phyloP scores from a whole-genome alignment of 2,329 filamentous ascomycete genomes.

The Penicillium sp. region DNA sequence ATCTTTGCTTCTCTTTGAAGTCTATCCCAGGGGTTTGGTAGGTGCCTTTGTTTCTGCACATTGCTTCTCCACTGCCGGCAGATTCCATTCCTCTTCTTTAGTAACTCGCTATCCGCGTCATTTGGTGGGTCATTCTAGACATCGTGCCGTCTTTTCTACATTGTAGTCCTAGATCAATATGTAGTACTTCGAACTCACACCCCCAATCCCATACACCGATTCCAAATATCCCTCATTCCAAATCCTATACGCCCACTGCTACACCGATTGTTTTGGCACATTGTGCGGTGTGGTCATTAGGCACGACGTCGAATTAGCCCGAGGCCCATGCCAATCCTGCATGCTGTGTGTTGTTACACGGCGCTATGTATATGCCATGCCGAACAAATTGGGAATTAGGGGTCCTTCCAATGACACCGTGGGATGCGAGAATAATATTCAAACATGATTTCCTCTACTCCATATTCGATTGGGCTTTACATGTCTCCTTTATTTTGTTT shows the following conservation, averaged over 20 bases:
- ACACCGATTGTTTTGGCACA: conserved; percentile 1
- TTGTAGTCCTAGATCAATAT: neutral
- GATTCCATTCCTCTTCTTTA: neutral
- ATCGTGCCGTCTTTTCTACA: too few relatives aligned
- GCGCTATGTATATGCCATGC: conserved; percentile 10
- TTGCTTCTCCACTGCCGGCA: neutral
- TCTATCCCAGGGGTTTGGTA: neutral
- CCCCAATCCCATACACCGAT: neutral
- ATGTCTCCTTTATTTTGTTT: too few relatives aligned
- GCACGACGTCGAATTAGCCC: conserved; percentile 2
- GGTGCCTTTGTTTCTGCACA: neutral
- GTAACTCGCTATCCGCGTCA: too few relatives aligned
- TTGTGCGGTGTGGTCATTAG: conserved; percentile 1
- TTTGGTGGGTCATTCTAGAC: too few relatives aligned
- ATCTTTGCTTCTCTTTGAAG: neutral
- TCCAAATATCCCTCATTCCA: neutral
- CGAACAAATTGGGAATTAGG: conserved; percentile 1
- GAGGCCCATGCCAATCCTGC: conserved; percentile 1
- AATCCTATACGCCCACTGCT: conserved; percentile 1
- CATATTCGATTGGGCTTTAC: too few relatives aligned
- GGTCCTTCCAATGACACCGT: neutral
- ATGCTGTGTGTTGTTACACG: conserved; percentile 3
- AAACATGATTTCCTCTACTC: neutral
- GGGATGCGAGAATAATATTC: neutral
- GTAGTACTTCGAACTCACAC: too few relatives aligned